A percentile compares a stretch with the other conserved stretches of the same genome.
Conservation (phyloP, 2,329 filamentous ascomycete genomes). For the Fusarium beomiforme region DNA sequence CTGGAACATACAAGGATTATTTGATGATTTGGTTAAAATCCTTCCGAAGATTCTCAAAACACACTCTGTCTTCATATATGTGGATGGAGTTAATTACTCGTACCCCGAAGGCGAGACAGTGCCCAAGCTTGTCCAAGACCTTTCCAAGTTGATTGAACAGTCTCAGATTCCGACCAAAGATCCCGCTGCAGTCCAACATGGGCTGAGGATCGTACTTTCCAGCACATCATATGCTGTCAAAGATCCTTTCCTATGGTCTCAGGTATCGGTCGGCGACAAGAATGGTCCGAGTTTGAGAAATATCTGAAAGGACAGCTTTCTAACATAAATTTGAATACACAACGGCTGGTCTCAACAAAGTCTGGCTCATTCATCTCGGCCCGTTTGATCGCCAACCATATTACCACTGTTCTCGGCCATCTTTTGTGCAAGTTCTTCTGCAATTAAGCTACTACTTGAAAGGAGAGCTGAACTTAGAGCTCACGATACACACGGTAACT, state of each 20-base stretch:
- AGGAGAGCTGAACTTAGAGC: background rate
- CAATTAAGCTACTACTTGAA: background rate
- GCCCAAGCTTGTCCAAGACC: background rate
- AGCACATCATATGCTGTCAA: background rate
- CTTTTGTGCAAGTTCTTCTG: background rate
- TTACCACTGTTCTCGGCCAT: background rate
- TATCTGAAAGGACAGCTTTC: background rate
- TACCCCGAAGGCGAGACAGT: background rate
- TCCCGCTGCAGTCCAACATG: background rate
- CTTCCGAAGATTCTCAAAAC: background rate
- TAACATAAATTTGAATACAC: background rate
- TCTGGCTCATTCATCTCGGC: background rate
- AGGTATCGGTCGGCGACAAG: background rate
- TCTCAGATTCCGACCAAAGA: background rate
- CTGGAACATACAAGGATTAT: background rate
- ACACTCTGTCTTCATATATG: background rate
- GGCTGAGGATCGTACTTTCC: background rate
- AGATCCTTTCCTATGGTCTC: background rate
- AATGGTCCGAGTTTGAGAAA: background rate
- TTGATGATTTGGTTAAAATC: background rate
- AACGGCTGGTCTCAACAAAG: background rate
- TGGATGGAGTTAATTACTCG: background rate
- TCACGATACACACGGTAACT: background rate
- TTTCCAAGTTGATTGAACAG: constrained; percentile 2
- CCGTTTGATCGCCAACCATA: background rate